Percentiles rank a stretch among this genome's conserved stretches.
phyloP scores from a whole-genome alignment of 2,329 filamentous ascomycete species.

The Myriosclerotinia duriaeana region DNA sequence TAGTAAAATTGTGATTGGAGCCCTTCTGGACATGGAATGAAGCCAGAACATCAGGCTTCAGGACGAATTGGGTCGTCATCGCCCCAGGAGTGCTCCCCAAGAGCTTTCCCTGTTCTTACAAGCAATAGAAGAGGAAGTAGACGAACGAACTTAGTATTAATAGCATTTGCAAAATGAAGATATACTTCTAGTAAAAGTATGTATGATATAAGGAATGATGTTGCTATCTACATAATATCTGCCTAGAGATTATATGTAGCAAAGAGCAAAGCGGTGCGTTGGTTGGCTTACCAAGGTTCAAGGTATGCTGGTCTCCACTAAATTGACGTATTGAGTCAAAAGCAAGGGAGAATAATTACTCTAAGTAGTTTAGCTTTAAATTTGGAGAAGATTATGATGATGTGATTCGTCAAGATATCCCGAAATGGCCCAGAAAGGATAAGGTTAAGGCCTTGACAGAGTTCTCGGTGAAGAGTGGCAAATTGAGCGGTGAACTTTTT shows the following conservation, averaged over 20 bases:
- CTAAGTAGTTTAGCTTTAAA: neutral
- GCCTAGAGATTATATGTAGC: neutral
- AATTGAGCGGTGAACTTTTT: neutral
- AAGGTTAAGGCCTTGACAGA: too few species aligned
- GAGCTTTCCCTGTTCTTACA: neutral
- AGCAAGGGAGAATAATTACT: neutral
- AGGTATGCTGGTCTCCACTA: neutral
- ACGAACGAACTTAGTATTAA: neutral
- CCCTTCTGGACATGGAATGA: neutral
- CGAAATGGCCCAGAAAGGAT: neutral
- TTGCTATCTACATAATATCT: neutral
- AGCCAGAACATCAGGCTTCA: neutral
- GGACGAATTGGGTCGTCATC: constrained; percentile 2
- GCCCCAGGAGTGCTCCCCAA: neutral
- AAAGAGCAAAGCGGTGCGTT: constrained; percentile 7
- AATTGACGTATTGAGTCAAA: neutral
- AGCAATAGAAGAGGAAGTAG: neutral
- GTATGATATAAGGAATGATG: neutral
- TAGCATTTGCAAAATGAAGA: constrained; percentile 2
- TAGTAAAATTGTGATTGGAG: neutral
- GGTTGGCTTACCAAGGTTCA: constrained; percentile 1
- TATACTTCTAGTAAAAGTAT: neutral
- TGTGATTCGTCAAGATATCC: neutral
- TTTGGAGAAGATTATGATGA: neutral
- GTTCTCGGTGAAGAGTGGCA: constrained; percentile 1